A percentile compares a stretch with the other conserved stretches of the same genome.
Conservation (phyloP, 352 stramenopile genomes). For the Pythium oligandrum region DNA sequence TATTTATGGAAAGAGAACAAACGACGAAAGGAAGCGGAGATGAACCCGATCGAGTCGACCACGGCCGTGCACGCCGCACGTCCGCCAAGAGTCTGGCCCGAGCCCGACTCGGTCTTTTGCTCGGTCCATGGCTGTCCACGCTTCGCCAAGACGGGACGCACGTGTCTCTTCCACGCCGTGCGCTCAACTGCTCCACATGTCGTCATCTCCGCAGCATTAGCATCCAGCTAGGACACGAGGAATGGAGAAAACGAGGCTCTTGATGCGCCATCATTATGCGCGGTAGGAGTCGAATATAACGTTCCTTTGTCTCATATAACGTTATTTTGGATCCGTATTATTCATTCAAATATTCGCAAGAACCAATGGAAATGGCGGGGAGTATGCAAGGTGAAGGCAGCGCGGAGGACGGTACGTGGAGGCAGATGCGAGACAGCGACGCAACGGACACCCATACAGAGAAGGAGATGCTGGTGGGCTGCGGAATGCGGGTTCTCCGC, state of each 20-base stretch:
- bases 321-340: slow-evolving; percentile 16
- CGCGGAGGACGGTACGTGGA: no score
- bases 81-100: slow-evolving; percentile 8
- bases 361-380: no score
- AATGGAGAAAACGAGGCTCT: not conserved
- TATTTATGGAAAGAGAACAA: slow-evolving; percentile 63
- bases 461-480: not conserved
- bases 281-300: no score
- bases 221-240: slow-evolving; percentile 10
- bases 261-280: no score
- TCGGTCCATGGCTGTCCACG: slow-evolving; percentile 27
- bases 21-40: slow-evolving; percentile 36
- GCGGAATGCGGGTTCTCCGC: not conserved
- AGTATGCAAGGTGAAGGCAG: no score
- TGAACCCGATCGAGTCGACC: not conserved
- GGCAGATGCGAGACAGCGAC: no score
- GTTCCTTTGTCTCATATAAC: slow-evolving; percentile 9
- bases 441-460: no score
- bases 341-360: no score
- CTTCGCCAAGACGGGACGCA: slow-evolving; percentile 59
- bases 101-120: slow-evolving; percentile 51
- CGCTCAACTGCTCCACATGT: no score
- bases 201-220: slow-evolving; percentile 16
- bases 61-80: not conserved
- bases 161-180: slow-evolving; percentile 49